Conservation (phyloP, 2,329 filamentous ascomycete genomes). For the Alternaria dauci region DNA sequence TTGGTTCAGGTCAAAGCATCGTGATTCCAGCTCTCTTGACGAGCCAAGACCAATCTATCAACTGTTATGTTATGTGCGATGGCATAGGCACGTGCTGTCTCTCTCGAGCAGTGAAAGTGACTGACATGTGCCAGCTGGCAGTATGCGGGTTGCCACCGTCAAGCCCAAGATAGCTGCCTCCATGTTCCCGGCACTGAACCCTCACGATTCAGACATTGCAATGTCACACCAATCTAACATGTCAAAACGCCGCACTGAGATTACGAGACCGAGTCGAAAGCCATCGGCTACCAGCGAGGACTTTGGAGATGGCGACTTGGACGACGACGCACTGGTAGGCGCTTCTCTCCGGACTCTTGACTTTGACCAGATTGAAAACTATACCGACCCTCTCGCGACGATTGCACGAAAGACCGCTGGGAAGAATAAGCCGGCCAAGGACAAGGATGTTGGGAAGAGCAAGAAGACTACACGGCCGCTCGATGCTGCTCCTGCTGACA, state of each 20-base stretch:
- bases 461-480: neutral
- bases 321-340: conserved; percentile 62
- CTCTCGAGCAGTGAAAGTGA: neutral
- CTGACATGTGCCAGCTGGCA: conserved; percentile 59
- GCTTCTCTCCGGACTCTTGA: conserved; percentile 51
- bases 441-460: conserved; percentile 8
- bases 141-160: conserved; percentile 62
- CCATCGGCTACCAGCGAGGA: conserved; percentile 52
- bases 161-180: conserved; percentile 59
- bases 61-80: conserved; percentile 81
- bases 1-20: conserved; percentile 69
- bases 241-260: conserved; percentile 40
- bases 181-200: conserved; percentile 52
- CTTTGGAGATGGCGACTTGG: conserved; percentile 62
- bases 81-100: conserved; percentile 68
- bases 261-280: conserved; percentile 13
- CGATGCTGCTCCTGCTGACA: conserved; percentile 15
- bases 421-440: conserved; percentile 25
- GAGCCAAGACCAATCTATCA: conserved; percentile 65
- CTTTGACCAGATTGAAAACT: conserved; percentile 63
- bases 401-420: conserved; percentile 32
- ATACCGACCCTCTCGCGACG: conserved; percentile 44
- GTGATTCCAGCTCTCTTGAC: conserved; percentile 66
- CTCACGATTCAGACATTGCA: conserved; percentile 21
- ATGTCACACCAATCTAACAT: conserved; percentile 37